A percentile compares a stretch with the other conserved stretches of the same genome.
phyloP scores from a whole-genome alignment of 805 yeast species.

The Torulaspora maleeae region DNA sequence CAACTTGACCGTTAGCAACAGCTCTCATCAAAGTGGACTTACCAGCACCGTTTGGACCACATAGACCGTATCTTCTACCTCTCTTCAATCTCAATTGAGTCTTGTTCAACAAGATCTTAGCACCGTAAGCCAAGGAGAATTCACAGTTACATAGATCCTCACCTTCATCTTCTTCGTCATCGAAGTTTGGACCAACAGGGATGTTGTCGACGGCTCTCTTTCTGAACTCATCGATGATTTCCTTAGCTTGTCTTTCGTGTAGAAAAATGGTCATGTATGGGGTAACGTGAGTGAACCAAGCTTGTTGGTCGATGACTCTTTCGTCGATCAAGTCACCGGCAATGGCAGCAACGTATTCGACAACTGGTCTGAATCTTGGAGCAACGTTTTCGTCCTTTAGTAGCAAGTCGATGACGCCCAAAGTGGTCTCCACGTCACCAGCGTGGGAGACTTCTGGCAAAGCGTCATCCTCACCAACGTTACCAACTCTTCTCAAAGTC shows the following conservation, averaged over 20 bases:
- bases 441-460: conserved; percentile 98
- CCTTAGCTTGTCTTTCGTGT: conserved; percentile 89
- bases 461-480: conserved; percentile 79
- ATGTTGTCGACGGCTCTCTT: conserved; percentile 96
- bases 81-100: conserved; percentile 98
- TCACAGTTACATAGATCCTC: conserved; percentile 99
- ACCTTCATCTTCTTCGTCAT: conserved; percentile 97
- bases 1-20: conserved; percentile 96
- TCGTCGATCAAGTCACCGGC: conserved; percentile 99
- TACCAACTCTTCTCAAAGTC: conserved; percentile 99
- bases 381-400: conserved; percentile 63
- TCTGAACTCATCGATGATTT: conserved; percentile 89
- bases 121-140: conserved; percentile 99
- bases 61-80: conserved; percentile 98
- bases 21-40: conserved; percentile 98
- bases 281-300: conserved; percentile 84
- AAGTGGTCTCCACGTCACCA: conserved; percentile 90
- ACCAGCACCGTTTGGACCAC: conserved; percentile 99
- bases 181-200: conserved; percentile 92
- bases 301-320: conserved; percentile 86
- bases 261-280: conserved; percentile 95
- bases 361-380: conserved; percentile 72
- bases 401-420: conserved; percentile 71
- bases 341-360: conserved; percentile 85
- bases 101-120: conserved; percentile 98